These are phyloP conservation scores for Ganoderma meredithae DNA, from an alignment of 1,284 basidiomycete genomes.

Conservation along the genomic window DNA sequence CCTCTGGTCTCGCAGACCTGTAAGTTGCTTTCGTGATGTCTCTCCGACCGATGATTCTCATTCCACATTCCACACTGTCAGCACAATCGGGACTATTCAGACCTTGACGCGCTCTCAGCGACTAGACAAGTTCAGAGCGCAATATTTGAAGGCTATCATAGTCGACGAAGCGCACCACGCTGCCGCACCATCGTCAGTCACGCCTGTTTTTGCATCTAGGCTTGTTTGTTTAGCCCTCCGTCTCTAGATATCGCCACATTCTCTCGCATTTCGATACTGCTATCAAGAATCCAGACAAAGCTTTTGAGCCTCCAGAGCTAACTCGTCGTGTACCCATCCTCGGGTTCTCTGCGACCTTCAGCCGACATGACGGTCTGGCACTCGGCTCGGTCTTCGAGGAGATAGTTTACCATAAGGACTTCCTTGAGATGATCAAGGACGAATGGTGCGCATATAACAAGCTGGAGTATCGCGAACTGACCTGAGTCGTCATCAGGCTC, in stretches of 20 bases:
- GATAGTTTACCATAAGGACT: conserved; percentile 96
- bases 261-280: conserved; percentile 78
- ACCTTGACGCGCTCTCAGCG: conserved; percentile 76
- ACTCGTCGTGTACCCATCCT: conserved; percentile 81
- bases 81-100: conserved; percentile 94
- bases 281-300: conserved; percentile 60
- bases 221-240: conserved; percentile 12
- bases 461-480: not conserved
- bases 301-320: conserved; percentile 43
- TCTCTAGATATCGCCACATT: conserved; percentile 75
- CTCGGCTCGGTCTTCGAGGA: conserved; percentile 89
- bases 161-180: conserved; percentile 97
- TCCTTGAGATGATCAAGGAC: conserved; percentile 92
- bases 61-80: conserved; percentile 39
- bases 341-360: conserved; percentile 96
- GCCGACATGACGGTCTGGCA: conserved; percentile 90
- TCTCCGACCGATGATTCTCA: not conserved
- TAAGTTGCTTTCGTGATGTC: conserved; percentile 42
- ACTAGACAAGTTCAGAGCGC: conserved; percentile 83
- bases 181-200: conserved; percentile 82
- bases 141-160: conserved; percentile 80
- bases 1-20: conserved; percentile 88
- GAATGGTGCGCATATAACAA: conserved; percentile 69
- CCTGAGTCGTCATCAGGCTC: conserved; percentile 60
- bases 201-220: not conserved